Evolutionary conservation across 441 rosid species (phyloP).

Genomic region (Geranium incanum): DNA sequence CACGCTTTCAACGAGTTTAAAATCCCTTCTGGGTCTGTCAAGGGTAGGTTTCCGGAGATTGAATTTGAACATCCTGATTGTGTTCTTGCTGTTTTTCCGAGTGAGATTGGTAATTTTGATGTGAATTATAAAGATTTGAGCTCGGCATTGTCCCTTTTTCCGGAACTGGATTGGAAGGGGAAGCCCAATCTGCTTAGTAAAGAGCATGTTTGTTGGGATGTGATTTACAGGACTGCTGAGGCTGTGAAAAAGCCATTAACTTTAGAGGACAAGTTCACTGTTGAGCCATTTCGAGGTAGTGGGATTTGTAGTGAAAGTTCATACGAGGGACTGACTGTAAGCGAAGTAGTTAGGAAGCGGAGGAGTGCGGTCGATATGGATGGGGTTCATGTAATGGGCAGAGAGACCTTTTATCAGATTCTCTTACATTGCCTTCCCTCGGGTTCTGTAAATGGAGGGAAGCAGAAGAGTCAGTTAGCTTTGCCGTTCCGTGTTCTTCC

Average conservation of each 20-base stretch:
- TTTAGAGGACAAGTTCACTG: conserved; percentile 17
- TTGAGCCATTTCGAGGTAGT: conserved; percentile 41
- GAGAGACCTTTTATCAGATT: conserved; percentile 62
- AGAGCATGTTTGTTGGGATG: conserved; percentile 76
- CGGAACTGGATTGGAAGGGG: conserved; percentile 56
- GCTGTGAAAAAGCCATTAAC: conserved; percentile 54
- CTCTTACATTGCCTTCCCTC: conserved; percentile 79
- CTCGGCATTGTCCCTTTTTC: conserved; percentile 32
- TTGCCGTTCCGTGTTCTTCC: conserved; percentile 69
- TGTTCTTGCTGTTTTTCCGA: conserved; percentile 63
- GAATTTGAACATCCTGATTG: conserved; percentile 88
- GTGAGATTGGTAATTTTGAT: conserved; percentile 30
- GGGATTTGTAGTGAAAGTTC: conserved; percentile 36
- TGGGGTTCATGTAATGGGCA: conserved; percentile 50
- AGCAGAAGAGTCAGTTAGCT: conserved; percentile 48
- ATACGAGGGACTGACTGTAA: conserved; percentile 40
- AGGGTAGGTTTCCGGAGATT: conserved; percentile 48
- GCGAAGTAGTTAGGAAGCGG: conserved; percentile 65
- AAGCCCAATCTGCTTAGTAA: conserved; percentile 57
- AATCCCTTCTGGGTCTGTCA: conserved; percentile 38
- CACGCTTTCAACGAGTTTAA: conserved; percentile 33
- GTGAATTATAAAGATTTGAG: conserved; percentile 44
- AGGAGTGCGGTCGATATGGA: conserved; percentile 91
- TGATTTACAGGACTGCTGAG: conserved; percentile 58
- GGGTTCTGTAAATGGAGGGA: conserved; percentile 39